phyloP scores from a whole-genome alignment of 164 flowering plant genomes.

The Stephania japonica region DNA sequence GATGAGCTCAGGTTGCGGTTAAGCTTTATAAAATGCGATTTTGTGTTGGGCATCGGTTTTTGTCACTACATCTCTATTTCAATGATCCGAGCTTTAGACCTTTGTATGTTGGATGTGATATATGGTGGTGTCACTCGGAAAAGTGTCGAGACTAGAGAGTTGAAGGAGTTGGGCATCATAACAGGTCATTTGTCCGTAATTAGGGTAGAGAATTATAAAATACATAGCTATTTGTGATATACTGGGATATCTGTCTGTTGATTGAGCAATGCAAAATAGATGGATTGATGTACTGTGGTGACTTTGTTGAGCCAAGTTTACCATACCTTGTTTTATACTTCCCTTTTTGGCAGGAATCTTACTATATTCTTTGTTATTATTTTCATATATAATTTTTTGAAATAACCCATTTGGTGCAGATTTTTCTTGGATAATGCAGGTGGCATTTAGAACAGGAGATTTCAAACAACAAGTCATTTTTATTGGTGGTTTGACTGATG shows the following conservation, averaged over 20 bases:
- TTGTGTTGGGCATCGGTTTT: too few relatives aligned
- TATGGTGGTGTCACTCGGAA: too few relatives aligned
- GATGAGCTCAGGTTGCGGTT: too few relatives aligned
- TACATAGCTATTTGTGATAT: neutral
- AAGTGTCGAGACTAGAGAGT: too few relatives aligned
- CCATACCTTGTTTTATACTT: too few relatives aligned
- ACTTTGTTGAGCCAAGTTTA: neutral
- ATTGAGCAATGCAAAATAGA: neutral
- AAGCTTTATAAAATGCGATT: too few relatives aligned
- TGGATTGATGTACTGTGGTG: neutral
- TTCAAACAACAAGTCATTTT: slow-evolving; percentile 86
- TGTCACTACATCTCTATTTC: too few relatives aligned
- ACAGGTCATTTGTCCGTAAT: too few relatives aligned
- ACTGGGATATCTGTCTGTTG: neutral
- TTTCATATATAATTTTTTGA: neutral
- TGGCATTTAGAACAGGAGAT: slow-evolving; percentile 88
- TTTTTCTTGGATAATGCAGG: slow-evolving; percentile 39
- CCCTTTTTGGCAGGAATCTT: neutral
- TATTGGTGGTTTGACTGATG: slow-evolving; percentile 89
- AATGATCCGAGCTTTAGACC: too few relatives aligned
- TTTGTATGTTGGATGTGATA: too few relatives aligned
- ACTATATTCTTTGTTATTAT: neutral
- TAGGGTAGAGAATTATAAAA: too few relatives aligned
- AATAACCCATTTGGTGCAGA: neutral
- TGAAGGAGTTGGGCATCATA: too few relatives aligned